Percentiles rank a stretch among this genome's conserved stretches.
Conservation (phyloP, 257 asterid genomes). For the Lycium barbarum region DNA sequence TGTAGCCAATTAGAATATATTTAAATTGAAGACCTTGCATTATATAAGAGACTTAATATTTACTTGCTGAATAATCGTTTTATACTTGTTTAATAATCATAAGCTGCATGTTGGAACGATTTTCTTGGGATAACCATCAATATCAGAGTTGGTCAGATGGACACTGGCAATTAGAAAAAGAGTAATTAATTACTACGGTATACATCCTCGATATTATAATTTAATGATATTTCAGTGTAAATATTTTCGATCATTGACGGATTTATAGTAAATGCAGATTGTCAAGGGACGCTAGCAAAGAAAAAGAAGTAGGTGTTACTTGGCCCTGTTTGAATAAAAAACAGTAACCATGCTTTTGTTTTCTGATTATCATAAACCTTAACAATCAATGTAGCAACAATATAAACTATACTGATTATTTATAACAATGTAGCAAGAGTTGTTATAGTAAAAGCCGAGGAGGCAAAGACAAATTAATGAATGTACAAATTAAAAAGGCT, state of each 20-base stretch:
- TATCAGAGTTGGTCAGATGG: not conserved
- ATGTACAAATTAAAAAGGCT: not conserved
- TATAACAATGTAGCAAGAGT: not conserved
- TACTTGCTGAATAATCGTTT: not conserved
- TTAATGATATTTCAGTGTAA: not conserved
- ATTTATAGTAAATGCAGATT: constrained; percentile 2
- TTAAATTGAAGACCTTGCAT: not conserved
- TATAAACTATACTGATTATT: not conserved
- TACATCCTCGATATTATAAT: not conserved
- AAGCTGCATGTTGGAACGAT: not conserved
- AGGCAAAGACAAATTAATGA: not conserved
- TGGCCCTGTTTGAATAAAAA: not conserved
- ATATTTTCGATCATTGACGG: not conserved
- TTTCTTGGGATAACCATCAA: not conserved
- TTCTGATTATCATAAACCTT: not conserved
- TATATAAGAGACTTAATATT: not conserved
- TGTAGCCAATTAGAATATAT: not conserved
- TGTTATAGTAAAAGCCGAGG: not conserved
- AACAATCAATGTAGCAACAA: not conserved
- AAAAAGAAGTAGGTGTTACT: not conserved
- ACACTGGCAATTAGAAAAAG: not conserved
- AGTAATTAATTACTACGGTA: not conserved
- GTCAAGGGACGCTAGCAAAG: not conserved
- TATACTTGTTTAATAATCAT: not conserved
- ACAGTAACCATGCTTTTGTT: not conserved